phyloP scores from a whole-genome alignment of 106 monocot genomes.

The Acorus calamus region DNA sequence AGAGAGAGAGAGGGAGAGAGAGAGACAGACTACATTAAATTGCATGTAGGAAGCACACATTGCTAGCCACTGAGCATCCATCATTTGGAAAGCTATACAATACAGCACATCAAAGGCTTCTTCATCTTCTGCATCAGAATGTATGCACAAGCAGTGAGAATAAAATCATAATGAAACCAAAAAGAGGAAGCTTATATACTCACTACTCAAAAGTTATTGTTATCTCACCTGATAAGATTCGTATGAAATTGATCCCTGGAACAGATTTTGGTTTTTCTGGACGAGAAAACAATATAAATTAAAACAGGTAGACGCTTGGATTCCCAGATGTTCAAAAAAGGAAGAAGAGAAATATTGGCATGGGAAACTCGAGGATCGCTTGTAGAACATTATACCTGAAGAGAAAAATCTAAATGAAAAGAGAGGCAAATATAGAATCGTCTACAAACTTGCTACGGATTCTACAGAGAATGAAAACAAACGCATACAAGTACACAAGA shows the following conservation, averaged over 20 bases:
- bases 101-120: conserved; percentile 77
- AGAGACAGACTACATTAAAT: conserved; percentile 41
- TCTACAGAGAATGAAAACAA: too few relatives aligned
- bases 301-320: too few relatives aligned
- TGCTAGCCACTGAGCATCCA: conserved; percentile 95
- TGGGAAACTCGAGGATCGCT: too few relatives aligned
- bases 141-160: neutral
- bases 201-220: neutral
- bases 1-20: neutral
- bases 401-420: too few relatives aligned
- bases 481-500: too few relatives aligned
- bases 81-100: conserved; percentile 83
- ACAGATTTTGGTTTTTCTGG: conserved; percentile 59
- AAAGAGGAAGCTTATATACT: conserved; percentile 1
- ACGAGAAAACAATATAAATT: neutral
- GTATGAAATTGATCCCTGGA: conserved; percentile 56
- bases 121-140: conserved; percentile 44
- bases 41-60: conserved; percentile 82
- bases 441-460: too few relatives aligned
- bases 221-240: conserved; percentile 44
- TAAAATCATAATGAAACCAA: neutral
- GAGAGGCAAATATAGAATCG: too few relatives aligned
- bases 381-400: too few relatives aligned
- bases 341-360: too few relatives aligned
- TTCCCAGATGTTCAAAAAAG: too few relatives aligned